Evolutionary conservation across 2,329 filamentous ascomycete genomes (phyloP), one percentile per base, ranked within the genome.

Genomic region (Alternaria brassicae): DNA sequence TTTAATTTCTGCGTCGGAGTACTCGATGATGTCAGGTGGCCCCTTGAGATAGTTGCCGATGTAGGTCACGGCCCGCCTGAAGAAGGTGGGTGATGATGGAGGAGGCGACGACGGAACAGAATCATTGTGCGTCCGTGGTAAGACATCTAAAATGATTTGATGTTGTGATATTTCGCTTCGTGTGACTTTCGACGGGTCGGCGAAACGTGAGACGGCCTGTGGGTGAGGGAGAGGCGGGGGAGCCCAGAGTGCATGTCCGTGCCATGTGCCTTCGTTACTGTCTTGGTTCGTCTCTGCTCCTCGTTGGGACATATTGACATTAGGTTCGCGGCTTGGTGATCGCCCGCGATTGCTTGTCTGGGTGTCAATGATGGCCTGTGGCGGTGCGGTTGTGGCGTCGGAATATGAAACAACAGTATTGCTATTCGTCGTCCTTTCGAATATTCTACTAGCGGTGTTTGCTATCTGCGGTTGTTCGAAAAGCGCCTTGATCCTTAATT

Each of bases 401-500:
- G 5, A 8, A 41, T 7, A 12, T 23, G 28, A 27, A 10, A 2
- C n/a, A 6, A 23, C 15, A 34, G 4, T 0, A 1, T n/a, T 8
- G 1, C 2, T n/a, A 6, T 48, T 2, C 28, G 0, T 7, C 6
- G 1, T 17, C 6, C 1, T 3, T 0, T 13, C 12, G 0, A 3
- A 0, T 7, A 15, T 9, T 0, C 1, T 3, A 7, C 17, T 7
- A 34, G 12, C 15, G 9, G 0, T 34, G 3, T 12, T 13, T 6
- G 17, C 12, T 17, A 15, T 48, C 28, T 17, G 2, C 9, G 15
- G 7, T n/a, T 28, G 15, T 9, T 9, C 1, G 1, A 47, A 19
- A 2, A 37, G 27, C 9, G 21, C 13, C 3, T n/a, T 3, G 1
- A 19, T 34, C 12, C 3, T 39, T 17, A 34, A 6, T 0, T 51